Percentiles rank a stretch among this genome's conserved stretches.
These are phyloP conservation scores for Staphylotrichum tortipilum DNA, from an alignment of 495 filamentous ascomycete genomes.

Conservation along the genomic window DNA sequence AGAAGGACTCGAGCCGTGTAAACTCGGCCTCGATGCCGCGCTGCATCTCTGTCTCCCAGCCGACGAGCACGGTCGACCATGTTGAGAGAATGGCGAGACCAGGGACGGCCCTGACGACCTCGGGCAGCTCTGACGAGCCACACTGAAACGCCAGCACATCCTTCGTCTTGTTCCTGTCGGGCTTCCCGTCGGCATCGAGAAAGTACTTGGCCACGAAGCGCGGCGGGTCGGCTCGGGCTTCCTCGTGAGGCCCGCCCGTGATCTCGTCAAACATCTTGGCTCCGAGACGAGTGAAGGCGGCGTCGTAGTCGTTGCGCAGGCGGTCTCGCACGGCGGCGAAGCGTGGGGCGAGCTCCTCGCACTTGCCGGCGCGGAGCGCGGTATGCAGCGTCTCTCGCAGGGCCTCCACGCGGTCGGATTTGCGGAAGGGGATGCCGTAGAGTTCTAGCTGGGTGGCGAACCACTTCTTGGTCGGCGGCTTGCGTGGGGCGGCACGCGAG, in stretches of 20 bases:
- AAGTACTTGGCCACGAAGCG: slow-evolving; percentile 21
- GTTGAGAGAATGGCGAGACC: not conserved
- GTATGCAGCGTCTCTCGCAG: not conserved
- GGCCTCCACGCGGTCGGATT: not conserved
- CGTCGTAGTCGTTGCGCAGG: not conserved
- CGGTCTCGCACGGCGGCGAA: not conserved
- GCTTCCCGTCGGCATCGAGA: slow-evolving; percentile 10
- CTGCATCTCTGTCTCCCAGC: slow-evolving; percentile 9
- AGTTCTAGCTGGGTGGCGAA: slow-evolving; percentile 12
- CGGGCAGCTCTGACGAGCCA: not conserved
- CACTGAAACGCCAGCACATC: slow-evolving; percentile 1
- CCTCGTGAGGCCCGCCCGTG: not conserved
- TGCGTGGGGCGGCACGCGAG: no score
- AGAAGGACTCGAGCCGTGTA: not conserved
- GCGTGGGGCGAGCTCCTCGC: not conserved
- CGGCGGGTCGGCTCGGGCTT: slow-evolving; percentile 4
- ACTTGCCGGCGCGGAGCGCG: not conserved
- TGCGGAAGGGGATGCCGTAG: slow-evolving; percentile 12
- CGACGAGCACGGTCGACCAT: not conserved
- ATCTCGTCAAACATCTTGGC: not conserved
- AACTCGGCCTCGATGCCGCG: slow-evolving; percentile 5
- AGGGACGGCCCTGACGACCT: not conserved
- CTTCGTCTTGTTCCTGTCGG: slow-evolving; percentile 3
- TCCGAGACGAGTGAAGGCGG: not conserved
- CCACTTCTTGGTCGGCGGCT: slow-evolving; percentile 17